Evolutionary conservation across 2,329 filamentous ascomycete genomes (phyloP), one percentile per base, ranked within the genome.

Genomic region (Colletotrichum melonis): DNA sequence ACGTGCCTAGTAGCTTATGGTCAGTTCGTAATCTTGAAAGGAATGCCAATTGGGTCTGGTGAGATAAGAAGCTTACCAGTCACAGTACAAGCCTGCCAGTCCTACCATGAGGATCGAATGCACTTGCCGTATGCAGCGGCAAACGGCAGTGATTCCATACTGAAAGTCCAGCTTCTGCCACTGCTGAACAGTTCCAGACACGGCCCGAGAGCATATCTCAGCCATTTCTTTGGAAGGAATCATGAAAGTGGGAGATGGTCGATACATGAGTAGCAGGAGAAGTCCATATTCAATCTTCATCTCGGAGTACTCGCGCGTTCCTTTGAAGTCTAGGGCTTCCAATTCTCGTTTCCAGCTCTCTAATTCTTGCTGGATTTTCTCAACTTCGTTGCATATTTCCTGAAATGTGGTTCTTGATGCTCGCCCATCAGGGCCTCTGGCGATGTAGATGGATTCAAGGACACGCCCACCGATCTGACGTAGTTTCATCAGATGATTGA

Each of bases 201-300:
- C 76, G 8, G 76, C 74, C 19, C 75, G 73, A 5, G 77, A 79
- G 66, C 76, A 79, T 5, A 67, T 67, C 1, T 60, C 66, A 7
- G 77, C 66, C 77, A 78, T 79, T 12, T 75, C 69, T 2, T 38
- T 60, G 0, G 77, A 78, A 0, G 77, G 77, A 8, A 78, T 72
- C 77, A 79, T 78, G 35, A 78, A 79, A 1, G 77, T 78, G 2
- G 77, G 77, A 2, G 70, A 76, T 2, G 77, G 77, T 3, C 76
- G 72, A 46, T 78, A 74, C 14, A 78, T 54, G 4, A 78, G 67
- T 3, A 79, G 60, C 38, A 74, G 69, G 9, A 78, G 69, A 9
- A 78, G 74, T 16, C 75, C 76, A 32, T 77, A 77, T 52, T 78
- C 77, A 11, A 78, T 65, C 63, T 78, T 78, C 49, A 78, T 62